A percentile compares a stretch with the other conserved stretches of the same genome.
These are phyloP conservation scores for Penicillium sp. DNA, from an alignment of 2,329 filamentous ascomycete species.

Conservation along the genomic window DNA sequence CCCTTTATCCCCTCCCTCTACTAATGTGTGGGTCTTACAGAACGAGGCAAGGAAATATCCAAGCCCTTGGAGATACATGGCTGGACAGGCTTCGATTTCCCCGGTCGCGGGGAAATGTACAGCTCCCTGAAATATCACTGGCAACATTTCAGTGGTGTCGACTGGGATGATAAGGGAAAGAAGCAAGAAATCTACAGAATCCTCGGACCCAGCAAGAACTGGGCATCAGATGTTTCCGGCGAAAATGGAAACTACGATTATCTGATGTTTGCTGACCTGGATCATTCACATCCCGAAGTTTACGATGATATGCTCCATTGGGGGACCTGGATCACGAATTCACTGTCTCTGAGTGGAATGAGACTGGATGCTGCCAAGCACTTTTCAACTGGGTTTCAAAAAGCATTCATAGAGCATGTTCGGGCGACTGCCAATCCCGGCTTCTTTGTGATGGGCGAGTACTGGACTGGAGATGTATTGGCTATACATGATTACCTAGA, in stretches of 20 bases:
- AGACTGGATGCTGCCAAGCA: constrained; percentile 70
- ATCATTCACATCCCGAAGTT: constrained; percentile 62
- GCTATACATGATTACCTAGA: constrained; percentile 57
- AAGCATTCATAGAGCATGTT: constrained; percentile 58
- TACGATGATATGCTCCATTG: constrained; percentile 60
- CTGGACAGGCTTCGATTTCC: constrained; percentile 65
- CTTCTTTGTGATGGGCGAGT: constrained; percentile 66
- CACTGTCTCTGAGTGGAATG: constrained; percentile 61
- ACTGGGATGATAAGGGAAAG: constrained; percentile 57
- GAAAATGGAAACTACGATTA: constrained; percentile 65
- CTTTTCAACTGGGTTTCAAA: constrained; percentile 63
- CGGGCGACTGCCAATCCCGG: constrained; percentile 49
- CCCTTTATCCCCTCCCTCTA: not conserved
- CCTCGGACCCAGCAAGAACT: constrained; percentile 58
- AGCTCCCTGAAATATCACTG: constrained; percentile 61
- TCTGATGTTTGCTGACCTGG: constrained; percentile 68
- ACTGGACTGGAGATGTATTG: constrained; percentile 58
- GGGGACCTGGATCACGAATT: constrained; percentile 62
- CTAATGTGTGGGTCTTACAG: constrained; percentile 3
- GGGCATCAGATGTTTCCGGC: constrained; percentile 58
- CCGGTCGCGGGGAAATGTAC: constrained; percentile 57
- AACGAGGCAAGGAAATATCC: constrained; percentile 51
- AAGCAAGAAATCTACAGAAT: constrained; percentile 63
- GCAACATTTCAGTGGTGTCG: constrained; percentile 64
- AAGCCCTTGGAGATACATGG: constrained; percentile 60